Evolutionary conservation across 1,139 yeast genomes (phyloP), one percentile per base, ranked within the genome.

Genomic region (Scheffersomyces parashehatae): DNA sequence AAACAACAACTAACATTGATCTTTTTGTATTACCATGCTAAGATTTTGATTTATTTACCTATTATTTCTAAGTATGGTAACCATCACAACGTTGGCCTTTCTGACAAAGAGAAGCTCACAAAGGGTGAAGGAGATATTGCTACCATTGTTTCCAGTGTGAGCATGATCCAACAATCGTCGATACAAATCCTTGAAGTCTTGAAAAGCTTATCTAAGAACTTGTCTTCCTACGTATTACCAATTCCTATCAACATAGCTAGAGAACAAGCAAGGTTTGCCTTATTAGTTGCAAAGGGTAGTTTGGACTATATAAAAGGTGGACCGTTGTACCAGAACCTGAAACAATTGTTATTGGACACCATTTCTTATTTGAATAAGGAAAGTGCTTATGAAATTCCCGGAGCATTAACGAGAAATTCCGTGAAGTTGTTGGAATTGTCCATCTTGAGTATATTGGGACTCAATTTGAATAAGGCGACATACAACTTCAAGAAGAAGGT

Each of bases 291-390:
- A 1, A 83, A 83, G 51, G 91, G 95, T 8, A 81, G 89, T 0
- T 70, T 89, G 45, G 96, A 88, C 51, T 88, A 88, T 59, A 83
- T 89, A 3, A 82, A 88, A 58, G 90, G 93, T 24, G 96, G 97
- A 0, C 84, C 93, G 0, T 65, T 89, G 44, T 82, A 84, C 55
- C 85, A 80, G 57, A 88, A 84, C 40, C 82, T 85, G 59, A 85
- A 83, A 50, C 73, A 67, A 31, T 64, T 85, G 38, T 63, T 85
- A 31, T 62, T 72, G 28, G 77, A 70, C 35, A 71, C 83, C 3
- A 64, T 83, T 2, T 64, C 69, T 14, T 77, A 75, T 39, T 62
- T 84, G 45, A 78, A 70, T 48, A 54, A 62, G 11, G 87, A 83
- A 50, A 75, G 81, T 38, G 66, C 64, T 14, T 67, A 72, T 38